phyloP scores from a whole-genome alignment of 495 filamentous ascomycete species.

The Neurospora sp. region DNA sequence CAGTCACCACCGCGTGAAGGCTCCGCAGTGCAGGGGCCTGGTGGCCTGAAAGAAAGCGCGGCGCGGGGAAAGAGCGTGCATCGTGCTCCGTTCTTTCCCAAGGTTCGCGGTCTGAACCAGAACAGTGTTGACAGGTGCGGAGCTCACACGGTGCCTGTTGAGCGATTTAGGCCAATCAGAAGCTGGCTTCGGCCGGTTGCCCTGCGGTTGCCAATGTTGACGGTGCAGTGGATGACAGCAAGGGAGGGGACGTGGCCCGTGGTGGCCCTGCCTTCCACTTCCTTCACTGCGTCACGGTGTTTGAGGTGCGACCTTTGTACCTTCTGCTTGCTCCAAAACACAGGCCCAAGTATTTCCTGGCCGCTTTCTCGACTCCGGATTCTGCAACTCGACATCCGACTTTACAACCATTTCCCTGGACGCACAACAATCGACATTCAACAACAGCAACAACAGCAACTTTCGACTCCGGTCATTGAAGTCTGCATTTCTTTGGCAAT shows the following conservation, averaged over 20 bases:
- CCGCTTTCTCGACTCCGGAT: neutral
- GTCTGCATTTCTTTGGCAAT: neutral
- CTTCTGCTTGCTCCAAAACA: conserved; percentile 14
- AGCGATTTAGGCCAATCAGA: conserved; percentile 27
- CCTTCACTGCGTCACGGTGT: conserved; percentile 15
- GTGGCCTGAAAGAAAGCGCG: neutral
- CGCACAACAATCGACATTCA: neutral
- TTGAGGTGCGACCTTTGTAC: conserved; percentile 14
- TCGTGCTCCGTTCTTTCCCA: neutral
- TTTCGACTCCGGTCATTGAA: neutral
- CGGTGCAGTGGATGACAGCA: conserved; percentile 15
- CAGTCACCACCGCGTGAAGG: neutral
- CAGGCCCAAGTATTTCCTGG: neutral
- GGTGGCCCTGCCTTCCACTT: conserved; percentile 11
- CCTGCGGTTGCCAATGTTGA: conserved; percentile 40
- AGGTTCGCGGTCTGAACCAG: neutral
- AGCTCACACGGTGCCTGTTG: neutral
- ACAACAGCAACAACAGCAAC: neutral
- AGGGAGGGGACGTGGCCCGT: conserved; percentile 16
- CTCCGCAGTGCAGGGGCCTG: neutral
- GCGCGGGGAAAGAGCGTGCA: neutral
- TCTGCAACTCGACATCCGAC: neutral
- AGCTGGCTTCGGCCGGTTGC: conserved; percentile 23
- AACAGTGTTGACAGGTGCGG: neutral
- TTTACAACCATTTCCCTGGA: neutral